These are phyloP conservation scores for Botrytis hyacinthi DNA, from an alignment of 2,329 filamentous ascomycete species.

Conservation along the genomic window DNA sequence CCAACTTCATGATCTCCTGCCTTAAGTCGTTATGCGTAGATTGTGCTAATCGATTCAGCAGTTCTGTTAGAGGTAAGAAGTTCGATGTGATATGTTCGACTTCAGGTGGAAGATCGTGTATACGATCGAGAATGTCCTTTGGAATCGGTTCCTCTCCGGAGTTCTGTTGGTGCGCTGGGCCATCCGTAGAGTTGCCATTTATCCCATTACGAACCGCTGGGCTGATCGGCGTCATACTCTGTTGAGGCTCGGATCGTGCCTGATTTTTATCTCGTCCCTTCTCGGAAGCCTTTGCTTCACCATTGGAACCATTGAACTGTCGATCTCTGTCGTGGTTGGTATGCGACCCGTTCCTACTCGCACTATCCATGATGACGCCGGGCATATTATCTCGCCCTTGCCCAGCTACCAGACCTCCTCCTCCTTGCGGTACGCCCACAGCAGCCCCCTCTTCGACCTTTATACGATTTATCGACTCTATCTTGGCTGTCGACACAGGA, in stretches of 20 bases:
- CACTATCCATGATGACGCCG: constrained; percentile 56
- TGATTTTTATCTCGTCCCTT: constrained; percentile 41
- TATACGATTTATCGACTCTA: constrained; percentile 37
- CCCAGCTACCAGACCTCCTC: constrained; percentile 31
- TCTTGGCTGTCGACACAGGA: constrained; percentile 35
- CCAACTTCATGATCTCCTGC: constrained; percentile 67
- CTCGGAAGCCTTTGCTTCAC: constrained; percentile 38
- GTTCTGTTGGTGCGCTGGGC: constrained; percentile 26
- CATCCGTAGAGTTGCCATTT: constrained; percentile 31
- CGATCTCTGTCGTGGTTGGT: constrained; percentile 55
- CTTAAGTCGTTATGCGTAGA: constrained; percentile 76
- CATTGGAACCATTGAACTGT: constrained; percentile 47
- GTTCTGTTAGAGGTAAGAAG: constrained; percentile 70
- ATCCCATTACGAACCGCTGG: constrained; percentile 33
- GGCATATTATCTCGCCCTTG: constrained; percentile 45
- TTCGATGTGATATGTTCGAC: constrained; percentile 70
- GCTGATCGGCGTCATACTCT: constrained; percentile 35
- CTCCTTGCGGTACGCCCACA: constrained; percentile 33
- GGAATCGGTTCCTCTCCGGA: constrained; percentile 27
- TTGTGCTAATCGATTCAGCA: constrained; percentile 79
- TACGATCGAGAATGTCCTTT: constrained; percentile 40
- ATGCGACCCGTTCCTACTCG: constrained; percentile 51
- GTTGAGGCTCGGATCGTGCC: constrained; percentile 32
- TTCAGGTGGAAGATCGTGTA: constrained; percentile 60
- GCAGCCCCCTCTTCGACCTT: constrained; percentile 33